Conservation (phyloP, 23 red algal genomes). For the Gracilaria gracilis region DNA sequence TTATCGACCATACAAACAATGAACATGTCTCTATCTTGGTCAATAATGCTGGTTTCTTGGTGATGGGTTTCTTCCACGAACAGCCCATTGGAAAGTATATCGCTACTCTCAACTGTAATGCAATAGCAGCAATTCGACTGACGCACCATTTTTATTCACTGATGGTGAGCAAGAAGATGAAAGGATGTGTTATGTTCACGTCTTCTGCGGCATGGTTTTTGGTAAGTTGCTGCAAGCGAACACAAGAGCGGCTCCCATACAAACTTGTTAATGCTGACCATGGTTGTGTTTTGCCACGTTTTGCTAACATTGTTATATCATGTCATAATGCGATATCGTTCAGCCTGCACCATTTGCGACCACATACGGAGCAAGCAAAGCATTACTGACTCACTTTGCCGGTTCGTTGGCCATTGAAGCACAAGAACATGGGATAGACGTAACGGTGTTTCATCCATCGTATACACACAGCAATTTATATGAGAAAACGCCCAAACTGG, state of each 20-base stretch:
- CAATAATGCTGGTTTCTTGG: conserved; percentile 94
- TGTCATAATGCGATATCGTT: neutral
- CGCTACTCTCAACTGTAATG: conserved; percentile 72
- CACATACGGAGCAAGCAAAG: conserved; percentile 94
- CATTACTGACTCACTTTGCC: conserved; percentile 84
- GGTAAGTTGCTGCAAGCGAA: conserved; percentile 20
- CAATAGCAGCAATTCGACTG: conserved; percentile 51
- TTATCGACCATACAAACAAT: conserved; percentile 43
- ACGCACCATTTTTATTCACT: conserved; percentile 69
- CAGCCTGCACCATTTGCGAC: conserved; percentile 83
- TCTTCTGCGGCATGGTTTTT: conserved; percentile 86
- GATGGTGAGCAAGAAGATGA: conserved; percentile 38
- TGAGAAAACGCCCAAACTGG: conserved; percentile 75
- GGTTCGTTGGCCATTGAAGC: conserved; percentile 92
- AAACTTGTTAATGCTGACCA: neutral
- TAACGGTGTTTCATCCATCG: conserved; percentile 87
- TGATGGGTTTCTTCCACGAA: conserved; percentile 83
- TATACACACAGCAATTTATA: conserved; percentile 95
- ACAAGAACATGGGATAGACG: conserved; percentile 75
- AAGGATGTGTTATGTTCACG: conserved; percentile 84
- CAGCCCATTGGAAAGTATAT: conserved; percentile 36
- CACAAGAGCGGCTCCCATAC: neutral
- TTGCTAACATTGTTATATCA: too few species aligned
- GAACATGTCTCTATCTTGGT: conserved; percentile 64
- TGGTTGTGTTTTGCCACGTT: too few species aligned